phyloP scores from a whole-genome alignment of 192 early-diverging fungal genomes.

The Umbelopsis ramanniana region DNA sequence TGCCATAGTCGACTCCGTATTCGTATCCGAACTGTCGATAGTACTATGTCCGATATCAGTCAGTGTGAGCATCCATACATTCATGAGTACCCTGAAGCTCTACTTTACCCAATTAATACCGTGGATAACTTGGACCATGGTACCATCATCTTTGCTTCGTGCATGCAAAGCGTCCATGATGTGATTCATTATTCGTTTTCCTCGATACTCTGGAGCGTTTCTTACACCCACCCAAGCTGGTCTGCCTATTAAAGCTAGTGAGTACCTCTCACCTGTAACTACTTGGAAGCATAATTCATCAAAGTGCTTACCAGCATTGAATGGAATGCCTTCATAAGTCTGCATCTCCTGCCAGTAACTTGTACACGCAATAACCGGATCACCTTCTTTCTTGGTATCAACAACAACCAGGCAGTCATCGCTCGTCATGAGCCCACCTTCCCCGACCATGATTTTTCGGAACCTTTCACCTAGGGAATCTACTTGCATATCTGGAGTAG shows the following conservation, averaged over 20 bases:
- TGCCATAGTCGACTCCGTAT: slow-evolving; percentile 2
- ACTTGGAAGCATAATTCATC: no score
- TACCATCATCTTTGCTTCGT: not conserved
- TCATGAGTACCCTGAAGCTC: not conserved
- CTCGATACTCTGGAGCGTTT: not conserved
- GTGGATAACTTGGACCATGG: slow-evolving; percentile 6
- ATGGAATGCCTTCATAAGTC: slow-evolving; percentile 10
- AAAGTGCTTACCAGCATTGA: not conserved
- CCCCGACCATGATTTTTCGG: not conserved
- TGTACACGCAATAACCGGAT: not conserved
- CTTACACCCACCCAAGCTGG: slow-evolving; percentile 8
- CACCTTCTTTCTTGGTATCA: not conserved
- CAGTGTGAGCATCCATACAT: not conserved
- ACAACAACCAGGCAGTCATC: slow-evolving; percentile 5
- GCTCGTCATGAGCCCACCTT: not conserved
- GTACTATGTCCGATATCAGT: not conserved
- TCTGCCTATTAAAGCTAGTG: not conserved
- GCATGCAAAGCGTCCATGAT: not conserved
- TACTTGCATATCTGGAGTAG: not conserved
- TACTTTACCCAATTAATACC: slow-evolving; percentile 8
- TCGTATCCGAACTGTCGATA: slow-evolving; percentile 16
- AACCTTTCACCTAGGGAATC: not conserved
- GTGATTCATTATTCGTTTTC: slow-evolving; percentile 5
- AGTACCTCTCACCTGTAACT: not conserved
- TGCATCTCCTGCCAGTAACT: slow-evolving; percentile 18